These are phyloP conservation scores for Mallotus japonicus DNA, from an alignment of 441 rosid genomes.

Conservation along the genomic window DNA sequence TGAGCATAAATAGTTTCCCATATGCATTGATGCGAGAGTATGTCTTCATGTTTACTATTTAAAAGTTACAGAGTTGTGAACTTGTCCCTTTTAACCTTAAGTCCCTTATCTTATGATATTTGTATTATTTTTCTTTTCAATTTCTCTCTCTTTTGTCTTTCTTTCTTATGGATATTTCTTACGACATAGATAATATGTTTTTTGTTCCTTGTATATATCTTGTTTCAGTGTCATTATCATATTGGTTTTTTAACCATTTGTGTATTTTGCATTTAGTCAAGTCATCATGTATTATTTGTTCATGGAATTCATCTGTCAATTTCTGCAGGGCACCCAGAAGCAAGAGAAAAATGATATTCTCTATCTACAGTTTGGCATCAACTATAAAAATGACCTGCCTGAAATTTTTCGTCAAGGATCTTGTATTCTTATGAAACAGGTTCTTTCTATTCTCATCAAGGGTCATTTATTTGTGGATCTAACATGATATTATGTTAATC, in stretches of 20 bases:
- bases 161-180: not conserved
- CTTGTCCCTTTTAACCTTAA: not conserved
- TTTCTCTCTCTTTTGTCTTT: not conserved
- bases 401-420: constrained; percentile 87
- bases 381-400: constrained; percentile 59
- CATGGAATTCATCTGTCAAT: constrained; percentile 13
- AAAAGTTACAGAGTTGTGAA: not conserved
- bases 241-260: not conserved
- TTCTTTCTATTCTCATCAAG: constrained; percentile 26
- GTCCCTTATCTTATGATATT: not conserved
- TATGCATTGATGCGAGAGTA: not conserved
- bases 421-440: constrained; percentile 68
- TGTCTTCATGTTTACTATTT: not conserved
- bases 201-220: not conserved
- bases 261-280: not conserved
- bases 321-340: constrained; percentile 64
- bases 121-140: not conserved
- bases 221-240: not conserved
- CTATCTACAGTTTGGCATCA: constrained; percentile 69
- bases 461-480: not conserved
- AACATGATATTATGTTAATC: not conserved
- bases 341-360: constrained; percentile 88
- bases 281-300: not conserved
- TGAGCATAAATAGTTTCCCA: not conserved
- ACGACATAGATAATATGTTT: not conserved